phyloP scores from a whole-genome alignment of 176 grass and related monocot genomes.

The Calamus simplicifolius region DNA sequence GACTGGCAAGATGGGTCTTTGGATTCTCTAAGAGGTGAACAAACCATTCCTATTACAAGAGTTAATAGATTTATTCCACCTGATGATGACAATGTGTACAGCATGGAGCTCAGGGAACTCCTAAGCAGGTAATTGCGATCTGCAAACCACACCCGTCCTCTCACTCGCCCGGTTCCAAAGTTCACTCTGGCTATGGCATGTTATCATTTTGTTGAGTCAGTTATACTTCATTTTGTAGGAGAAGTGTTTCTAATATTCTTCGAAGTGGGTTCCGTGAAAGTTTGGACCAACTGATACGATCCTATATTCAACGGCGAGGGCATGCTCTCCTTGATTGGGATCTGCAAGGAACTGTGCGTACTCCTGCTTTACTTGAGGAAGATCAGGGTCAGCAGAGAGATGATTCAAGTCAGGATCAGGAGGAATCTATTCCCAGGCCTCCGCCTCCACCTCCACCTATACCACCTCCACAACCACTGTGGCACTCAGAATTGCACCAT shows the following conservation, averaged over 20 bases:
- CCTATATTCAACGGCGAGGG: constrained; percentile 69
- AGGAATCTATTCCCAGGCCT: constrained; percentile 14
- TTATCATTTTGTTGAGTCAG: too few species aligned
- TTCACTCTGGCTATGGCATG: too few species aligned
- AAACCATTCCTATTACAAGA: constrained; percentile 25
- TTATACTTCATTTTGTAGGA: constrained; percentile 30
- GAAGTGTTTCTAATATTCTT: constrained; percentile 87
- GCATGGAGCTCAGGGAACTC: constrained; percentile 75
- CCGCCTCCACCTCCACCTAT: constrained; percentile 19
- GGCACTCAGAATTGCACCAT: constrained; percentile 38
- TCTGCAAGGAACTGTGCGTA: constrained; percentile 23
- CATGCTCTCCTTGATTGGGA: constrained; percentile 38
- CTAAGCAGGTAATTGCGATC: constrained; percentile 50
- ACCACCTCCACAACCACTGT: constrained; percentile 23
- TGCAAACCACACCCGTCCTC: too few species aligned
- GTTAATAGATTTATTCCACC: constrained; percentile 44
- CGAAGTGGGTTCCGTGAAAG: constrained; percentile 67
- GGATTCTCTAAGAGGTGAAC: constrained; percentile 8
- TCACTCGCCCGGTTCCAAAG: too few species aligned
- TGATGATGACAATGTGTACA: constrained; percentile 56
- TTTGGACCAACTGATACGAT: constrained; percentile 76
- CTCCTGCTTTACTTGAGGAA: constrained; percentile 12
- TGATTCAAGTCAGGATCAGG: constrained; percentile 8
- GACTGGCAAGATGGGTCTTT: constrained; percentile 35
- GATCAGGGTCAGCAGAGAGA: constrained; percentile 17